Conservation (phyloP, 2,329 filamentous ascomycete genomes). For the Penicillium rolfsii region DNA sequence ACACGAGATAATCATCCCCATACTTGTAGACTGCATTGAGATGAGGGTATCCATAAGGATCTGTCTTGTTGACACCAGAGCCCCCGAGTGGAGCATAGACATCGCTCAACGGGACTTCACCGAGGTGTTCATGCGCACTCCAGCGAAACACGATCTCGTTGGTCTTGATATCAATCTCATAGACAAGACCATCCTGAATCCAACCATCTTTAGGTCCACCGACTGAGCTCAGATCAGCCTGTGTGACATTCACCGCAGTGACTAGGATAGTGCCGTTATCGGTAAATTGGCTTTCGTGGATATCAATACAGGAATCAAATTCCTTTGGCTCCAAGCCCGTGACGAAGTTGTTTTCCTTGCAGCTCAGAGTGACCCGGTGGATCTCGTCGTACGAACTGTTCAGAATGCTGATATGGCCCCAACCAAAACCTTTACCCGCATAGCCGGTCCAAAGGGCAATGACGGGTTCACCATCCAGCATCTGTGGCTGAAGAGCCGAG, state of each 20-base stretch:
- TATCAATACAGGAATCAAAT: slow-evolving; percentile 31
- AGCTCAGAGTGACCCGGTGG: slow-evolving; percentile 29
- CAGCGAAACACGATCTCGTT: slow-evolving; percentile 35
- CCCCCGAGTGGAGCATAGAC: slow-evolving; percentile 16
- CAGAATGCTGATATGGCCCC: slow-evolving; percentile 31
- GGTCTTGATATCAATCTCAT: slow-evolving; percentile 35
- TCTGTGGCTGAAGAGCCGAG: slow-evolving; percentile 32
- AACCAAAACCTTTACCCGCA: slow-evolving; percentile 25
- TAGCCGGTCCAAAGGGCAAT: slow-evolving; percentile 36
- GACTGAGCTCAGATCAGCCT: slow-evolving; percentile 31
- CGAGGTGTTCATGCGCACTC: slow-evolving; percentile 33
- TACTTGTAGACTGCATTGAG: slow-evolving; percentile 31
- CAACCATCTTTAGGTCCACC: slow-evolving; percentile 34
- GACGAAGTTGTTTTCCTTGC: slow-evolving; percentile 23
- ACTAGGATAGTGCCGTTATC: slow-evolving; percentile 32
- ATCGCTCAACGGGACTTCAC: slow-evolving; percentile 25
- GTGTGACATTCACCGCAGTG: slow-evolving; percentile 35
- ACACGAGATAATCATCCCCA: slow-evolving; percentile 28
- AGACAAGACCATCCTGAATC: slow-evolving; percentile 35
- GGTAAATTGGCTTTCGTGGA: slow-evolving; percentile 35
- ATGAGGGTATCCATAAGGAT: slow-evolving; percentile 30
- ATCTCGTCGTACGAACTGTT: slow-evolving; percentile 34
- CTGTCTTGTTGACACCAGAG: slow-evolving; percentile 16
- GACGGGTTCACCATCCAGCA: slow-evolving; percentile 30
- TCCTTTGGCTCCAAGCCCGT: slow-evolving; percentile 22